Evolutionary conservation across 441 rosid genomes (phyloP).

Genomic region (Raphanus hybrid): DNA sequence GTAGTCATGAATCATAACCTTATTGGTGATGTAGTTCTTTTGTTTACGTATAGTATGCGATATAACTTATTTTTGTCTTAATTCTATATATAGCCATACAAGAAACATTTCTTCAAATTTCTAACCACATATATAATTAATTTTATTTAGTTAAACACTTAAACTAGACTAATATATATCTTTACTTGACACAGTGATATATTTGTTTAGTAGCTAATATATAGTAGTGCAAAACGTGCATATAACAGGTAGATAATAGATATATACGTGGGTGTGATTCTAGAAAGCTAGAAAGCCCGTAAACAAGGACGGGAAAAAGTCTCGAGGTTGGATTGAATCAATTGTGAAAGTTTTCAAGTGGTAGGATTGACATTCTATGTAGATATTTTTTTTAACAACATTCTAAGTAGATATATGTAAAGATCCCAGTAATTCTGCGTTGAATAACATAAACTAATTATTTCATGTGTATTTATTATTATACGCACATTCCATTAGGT

Average conservation of each 20-base stretch:
- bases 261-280: conserved; percentile 19
- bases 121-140: background rate
- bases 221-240: background rate
- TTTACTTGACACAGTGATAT: background rate
- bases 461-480: conserved; percentile 2
- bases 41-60: background rate
- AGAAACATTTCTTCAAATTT: background rate
- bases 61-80: background rate
- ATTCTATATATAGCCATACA: background rate
- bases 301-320: conserved; percentile 31
- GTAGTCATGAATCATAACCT: no score
- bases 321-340: background rate
- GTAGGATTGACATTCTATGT: conserved; percentile 41
- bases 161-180: background rate
- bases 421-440: conserved; percentile 21
- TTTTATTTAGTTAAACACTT: background rate
- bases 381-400: conserved; percentile 4
- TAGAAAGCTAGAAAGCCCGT: conserved; percentile 34
- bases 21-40: no score
- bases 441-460: background rate
- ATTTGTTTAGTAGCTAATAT: background rate
- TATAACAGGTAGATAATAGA: background rate
- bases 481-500: conserved; percentile 33
- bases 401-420: conserved; percentile 2
- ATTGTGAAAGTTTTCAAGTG: conserved; percentile 24